phyloP scores from a whole-genome alignment of 2,329 filamentous ascomycete species.

The Teratosphaeria zuluensis region DNA sequence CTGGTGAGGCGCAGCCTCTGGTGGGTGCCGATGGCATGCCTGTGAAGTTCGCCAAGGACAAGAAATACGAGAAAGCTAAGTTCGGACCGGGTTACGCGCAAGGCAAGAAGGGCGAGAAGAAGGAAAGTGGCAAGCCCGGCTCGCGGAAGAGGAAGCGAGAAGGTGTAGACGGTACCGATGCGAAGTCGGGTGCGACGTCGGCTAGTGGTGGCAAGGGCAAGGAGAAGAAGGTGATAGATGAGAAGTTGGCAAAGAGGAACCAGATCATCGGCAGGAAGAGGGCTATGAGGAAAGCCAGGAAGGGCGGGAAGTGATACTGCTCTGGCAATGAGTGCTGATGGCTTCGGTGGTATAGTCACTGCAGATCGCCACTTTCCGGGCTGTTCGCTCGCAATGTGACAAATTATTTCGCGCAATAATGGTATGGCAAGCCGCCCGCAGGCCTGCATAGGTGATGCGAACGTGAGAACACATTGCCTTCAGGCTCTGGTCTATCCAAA shows the following conservation, averaged over 20 bases:
- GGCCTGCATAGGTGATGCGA: no score
- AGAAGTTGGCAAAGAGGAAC: conserved; percentile 52
- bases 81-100: not conserved
- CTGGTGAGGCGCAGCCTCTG: conserved; percentile 1
- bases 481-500: no score
- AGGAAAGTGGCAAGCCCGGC: conserved; percentile 13
- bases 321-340: not conserved
- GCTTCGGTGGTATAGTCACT: no score
- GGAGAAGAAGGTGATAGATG: conserved; percentile 32
- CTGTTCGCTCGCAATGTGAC: no score
- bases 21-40: not conserved
- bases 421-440: no score
- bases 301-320: conserved; percentile 11
- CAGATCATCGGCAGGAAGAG: conserved; percentile 81
- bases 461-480: no score
- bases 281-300: conserved; percentile 47
- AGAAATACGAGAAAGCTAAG: conserved; percentile 6
- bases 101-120: conserved; percentile 8
- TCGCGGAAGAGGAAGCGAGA: conserved; percentile 33
- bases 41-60: conserved; percentile 5
- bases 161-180: conserved; percentile 11
- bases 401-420: no score
- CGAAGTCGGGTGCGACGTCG: conserved; percentile 1
- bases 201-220: conserved; percentile 27
- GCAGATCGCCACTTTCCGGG: no score